These are phyloP conservation scores for Chytriomyces hyalinus DNA, from an alignment of 192 early-diverging fungal species.

Conservation along the genomic window DNA sequence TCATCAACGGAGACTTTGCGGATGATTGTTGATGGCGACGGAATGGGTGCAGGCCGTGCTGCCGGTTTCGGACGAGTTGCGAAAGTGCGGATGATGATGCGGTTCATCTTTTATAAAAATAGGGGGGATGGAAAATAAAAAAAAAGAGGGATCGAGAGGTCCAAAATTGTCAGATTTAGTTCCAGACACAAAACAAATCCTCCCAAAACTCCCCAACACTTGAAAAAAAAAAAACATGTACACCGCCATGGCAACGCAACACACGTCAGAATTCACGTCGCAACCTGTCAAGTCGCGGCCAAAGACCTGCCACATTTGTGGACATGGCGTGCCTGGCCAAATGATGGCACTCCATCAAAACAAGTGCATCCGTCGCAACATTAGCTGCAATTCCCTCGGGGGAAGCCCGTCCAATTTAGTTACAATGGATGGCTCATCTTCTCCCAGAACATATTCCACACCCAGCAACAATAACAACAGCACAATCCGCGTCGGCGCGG, in stretches of 20 bases:
- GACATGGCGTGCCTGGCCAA: slow-evolving; percentile 7
- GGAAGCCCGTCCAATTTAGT: neutral
- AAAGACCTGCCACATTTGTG: slow-evolving; percentile 25
- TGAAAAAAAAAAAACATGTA: neutral
- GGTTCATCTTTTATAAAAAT: too few relatives aligned
- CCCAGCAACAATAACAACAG: neutral
- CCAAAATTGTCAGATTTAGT: neutral
- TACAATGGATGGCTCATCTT: neutral
- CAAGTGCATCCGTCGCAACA: slow-evolving; percentile 19
- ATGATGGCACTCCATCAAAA: slow-evolving; percentile 28
- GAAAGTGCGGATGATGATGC: neutral
- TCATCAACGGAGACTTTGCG: slow-evolving; percentile 32
- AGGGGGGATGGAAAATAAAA: too few relatives aligned
- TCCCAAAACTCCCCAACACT: neutral
- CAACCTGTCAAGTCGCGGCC: slow-evolving; percentile 8
- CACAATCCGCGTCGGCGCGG: neutral
- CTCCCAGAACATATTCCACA: neutral
- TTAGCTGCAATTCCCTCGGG: neutral
- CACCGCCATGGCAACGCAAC: neutral
- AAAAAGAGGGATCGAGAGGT: too few relatives aligned
- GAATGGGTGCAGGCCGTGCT: neutral
- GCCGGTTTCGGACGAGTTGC: neutral
- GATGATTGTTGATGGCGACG: neutral
- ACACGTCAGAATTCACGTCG: slow-evolving; percentile 14
- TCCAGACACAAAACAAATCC: neutral